Conservation (phyloP, 495 filamentous ascomycete genomes). For the Neurospora sp. region DNA sequence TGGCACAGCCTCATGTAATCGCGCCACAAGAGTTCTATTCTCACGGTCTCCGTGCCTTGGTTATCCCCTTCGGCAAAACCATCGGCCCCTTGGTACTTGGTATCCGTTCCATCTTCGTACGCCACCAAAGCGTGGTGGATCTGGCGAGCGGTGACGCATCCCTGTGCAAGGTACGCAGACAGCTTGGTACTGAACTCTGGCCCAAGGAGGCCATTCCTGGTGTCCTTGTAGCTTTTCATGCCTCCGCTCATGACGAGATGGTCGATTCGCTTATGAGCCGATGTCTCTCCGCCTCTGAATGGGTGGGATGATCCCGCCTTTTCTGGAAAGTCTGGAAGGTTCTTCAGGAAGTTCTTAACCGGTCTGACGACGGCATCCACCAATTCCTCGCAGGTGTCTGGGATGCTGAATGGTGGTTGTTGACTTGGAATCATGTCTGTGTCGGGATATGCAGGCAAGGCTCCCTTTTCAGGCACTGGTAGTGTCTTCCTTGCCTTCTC, state of each 20-base stretch:
- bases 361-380: conserved; percentile 44
- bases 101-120: conserved; percentile 52
- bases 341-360: conserved; percentile 24
- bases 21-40: conserved; percentile 64
- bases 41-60: conserved; percentile 53
- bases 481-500: conserved; percentile 43
- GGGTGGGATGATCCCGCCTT: conserved; percentile 48
- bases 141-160: conserved; percentile 57
- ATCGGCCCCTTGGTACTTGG: conserved; percentile 16
- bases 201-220: conserved; percentile 58
- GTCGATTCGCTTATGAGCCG: conserved; percentile 42
- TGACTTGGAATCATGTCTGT: conserved; percentile 40
- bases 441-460: conserved; percentile 45
- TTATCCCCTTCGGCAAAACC: conserved; percentile 58
- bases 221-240: conserved; percentile 51
- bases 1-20: conserved; percentile 67
- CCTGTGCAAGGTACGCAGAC: conserved; percentile 57
- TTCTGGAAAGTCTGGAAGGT: conserved; percentile 34
- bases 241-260: conserved; percentile 48
- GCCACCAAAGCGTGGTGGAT: conserved; percentile 49
- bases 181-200: conserved; percentile 60
- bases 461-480: conserved; percentile 28
- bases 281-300: conserved; percentile 54
- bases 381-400: conserved; percentile 38
- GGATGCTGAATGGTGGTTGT: conserved; percentile 47